These are phyloP conservation scores for Cercospora sp. DNA, from an alignment of 2,329 filamentous ascomycete genomes.

Conservation along the genomic window DNA sequence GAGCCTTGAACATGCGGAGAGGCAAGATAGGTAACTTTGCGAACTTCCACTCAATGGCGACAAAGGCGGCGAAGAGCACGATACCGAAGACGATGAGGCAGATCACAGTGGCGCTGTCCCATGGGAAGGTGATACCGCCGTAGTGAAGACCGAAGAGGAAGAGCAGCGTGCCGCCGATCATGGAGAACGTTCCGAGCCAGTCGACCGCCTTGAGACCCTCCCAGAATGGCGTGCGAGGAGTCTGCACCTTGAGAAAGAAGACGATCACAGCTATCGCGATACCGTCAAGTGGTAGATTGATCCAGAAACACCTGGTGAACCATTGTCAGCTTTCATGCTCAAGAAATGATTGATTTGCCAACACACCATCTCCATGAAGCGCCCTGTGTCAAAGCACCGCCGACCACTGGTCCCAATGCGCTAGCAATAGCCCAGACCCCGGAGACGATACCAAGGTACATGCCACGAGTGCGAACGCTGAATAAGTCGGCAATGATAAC, in stretches of 20 bases:
- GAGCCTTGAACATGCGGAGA: conserved; percentile 1
- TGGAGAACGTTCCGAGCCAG: background rate
- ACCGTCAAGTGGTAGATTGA: background rate
- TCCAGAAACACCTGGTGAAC: background rate
- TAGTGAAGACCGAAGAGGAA: background rate
- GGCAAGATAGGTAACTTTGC: background rate
- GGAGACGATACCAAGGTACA: background rate
- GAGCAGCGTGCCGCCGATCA: background rate
- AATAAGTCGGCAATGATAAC: background rate
- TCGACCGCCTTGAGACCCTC: background rate
- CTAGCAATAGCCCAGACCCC: conserved; percentile 11
- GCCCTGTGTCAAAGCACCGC: background rate
- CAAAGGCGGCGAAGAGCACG: background rate
- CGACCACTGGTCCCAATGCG: background rate
- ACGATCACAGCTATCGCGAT: background rate
- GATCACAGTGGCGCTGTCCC: background rate
- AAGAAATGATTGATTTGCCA: background rate
- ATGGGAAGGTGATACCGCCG: background rate
- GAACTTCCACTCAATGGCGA: background rate
- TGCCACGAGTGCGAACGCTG: background rate
- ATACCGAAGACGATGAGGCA: background rate
- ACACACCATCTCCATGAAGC: background rate
- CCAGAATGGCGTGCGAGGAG: background rate
- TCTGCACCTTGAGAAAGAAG: background rate
- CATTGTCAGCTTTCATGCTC: background rate